Base-by-base conservation (phyloP, 352 stramenopile genomes). In the Phytophthora pinifolia region DNA sequence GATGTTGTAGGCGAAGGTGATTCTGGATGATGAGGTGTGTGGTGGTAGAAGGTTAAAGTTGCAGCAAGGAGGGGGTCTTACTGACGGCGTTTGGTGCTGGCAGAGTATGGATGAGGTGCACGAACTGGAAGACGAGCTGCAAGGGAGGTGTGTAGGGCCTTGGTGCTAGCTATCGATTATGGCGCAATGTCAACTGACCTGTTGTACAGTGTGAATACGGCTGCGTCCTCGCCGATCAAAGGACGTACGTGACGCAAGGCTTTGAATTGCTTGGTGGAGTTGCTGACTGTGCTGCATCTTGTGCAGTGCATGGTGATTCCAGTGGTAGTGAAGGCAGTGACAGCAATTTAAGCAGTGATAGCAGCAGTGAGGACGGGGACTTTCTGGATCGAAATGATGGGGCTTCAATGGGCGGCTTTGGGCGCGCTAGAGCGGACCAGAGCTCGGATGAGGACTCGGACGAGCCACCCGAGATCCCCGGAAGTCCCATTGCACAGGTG, bases 21-120 rank as follows among this genome's bases (percentile, higher is more conserved):
- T 79, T 20, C 46, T 87, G 30, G 61, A 85, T 20, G 72, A 86
- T 46, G 63, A 88, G 67, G 74, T 84, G 39, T 29, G 10, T 31
- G 25, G 45, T 4, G 2, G 4, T 27, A 27, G 22, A 27, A 27
- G 22, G 22, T 27, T 22, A 29, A 22, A 38, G n/a, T 39, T 46
- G 55, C 46, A 36, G 29, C 15, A 39, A n/a, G 5, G 27, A 29
- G 42, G 20, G 31, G 10, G 17, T 22, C 12, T 6, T 36, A 22
- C 4, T 45, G 56, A 37, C n/a, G 30, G 12, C 35, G 34, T 15
- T 33, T 63, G 13, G 18, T 67, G 20, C 25, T 86, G 18, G 27
- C 43, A 91, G 80, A 91, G 80, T 57, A 91, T 91, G 80, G 80
- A 91, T 41, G 78, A 91, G 55, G 58, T 86, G 57, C 73, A 91